phyloP scores from a whole-genome alignment of 331 rosid genomes.

The Erythrophleum ivorense region DNA sequence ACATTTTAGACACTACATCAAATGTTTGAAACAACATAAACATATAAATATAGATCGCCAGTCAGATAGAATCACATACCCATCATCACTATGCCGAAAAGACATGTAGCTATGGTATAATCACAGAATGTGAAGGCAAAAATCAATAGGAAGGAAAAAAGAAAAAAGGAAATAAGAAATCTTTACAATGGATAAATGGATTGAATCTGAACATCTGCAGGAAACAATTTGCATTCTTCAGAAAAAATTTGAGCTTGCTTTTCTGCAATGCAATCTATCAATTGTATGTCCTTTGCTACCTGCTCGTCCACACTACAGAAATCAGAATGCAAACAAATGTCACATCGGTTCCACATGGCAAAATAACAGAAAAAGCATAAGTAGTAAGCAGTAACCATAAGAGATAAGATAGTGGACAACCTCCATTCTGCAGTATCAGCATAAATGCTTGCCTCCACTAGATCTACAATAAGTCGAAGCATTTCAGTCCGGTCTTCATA shows the following conservation, averaged over 20 bases:
- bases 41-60: neutral
- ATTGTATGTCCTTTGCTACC: constrained; percentile 85
- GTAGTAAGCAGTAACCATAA: neutral
- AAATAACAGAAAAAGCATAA: neutral
- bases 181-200: constrained; percentile 90
- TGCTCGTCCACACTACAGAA: constrained; percentile 88
- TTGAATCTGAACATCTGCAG: constrained; percentile 96
- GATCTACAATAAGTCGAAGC: constrained; percentile 92
- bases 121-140: constrained; percentile 21
- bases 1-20: constrained; percentile 18
- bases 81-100: constrained; percentile 11
- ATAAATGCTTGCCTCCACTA: constrained; percentile 91
- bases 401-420: constrained; percentile 44
- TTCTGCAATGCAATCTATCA: constrained; percentile 91
- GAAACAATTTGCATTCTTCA: constrained; percentile 93
- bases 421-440: constrained; percentile 98
- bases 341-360: constrained; percentile 39
- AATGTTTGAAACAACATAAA: constrained; percentile 13
- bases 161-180: constrained; percentile 29
- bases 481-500: constrained; percentile 96
- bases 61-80: constrained; percentile 11
- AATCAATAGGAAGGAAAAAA: constrained; percentile 18
- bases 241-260: constrained; percentile 95
- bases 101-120: constrained; percentile 25
- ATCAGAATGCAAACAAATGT: constrained; percentile 44